A percentile compares a stretch with the other conserved stretches of the same genome.
Conservation (phyloP, 2,329 filamentous ascomycete genomes). For the Alternaria arborescens region DNA sequence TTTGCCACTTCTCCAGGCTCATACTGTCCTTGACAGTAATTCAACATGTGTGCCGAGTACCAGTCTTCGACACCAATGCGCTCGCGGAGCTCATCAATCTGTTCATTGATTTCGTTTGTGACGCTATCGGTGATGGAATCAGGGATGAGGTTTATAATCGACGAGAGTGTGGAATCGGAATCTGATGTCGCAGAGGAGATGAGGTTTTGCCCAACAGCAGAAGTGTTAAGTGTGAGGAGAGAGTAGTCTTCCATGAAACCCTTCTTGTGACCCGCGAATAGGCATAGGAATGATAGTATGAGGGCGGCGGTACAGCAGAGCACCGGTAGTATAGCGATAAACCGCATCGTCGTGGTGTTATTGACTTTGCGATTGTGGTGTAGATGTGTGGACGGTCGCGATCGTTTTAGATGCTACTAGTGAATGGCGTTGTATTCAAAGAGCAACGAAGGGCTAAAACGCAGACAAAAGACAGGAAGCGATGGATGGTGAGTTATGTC, state of each 20-base stretch:
- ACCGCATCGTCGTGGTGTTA: slow-evolving; percentile 51
- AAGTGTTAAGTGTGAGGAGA: slow-evolving; percentile 68
- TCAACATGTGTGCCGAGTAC: slow-evolving; percentile 68
- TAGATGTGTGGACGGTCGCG: background rate
- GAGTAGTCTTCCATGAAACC: slow-evolving; percentile 66
- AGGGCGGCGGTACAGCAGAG: slow-evolving; percentile 63
- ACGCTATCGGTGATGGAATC: slow-evolving; percentile 48
- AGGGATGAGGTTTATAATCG: slow-evolving; percentile 48
- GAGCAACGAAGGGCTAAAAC: slow-evolving; percentile 5
- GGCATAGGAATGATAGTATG: slow-evolving; percentile 66
- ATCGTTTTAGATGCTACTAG: background rate
- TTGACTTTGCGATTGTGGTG: slow-evolving; percentile 4
- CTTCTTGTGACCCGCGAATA: slow-evolving; percentile 67
- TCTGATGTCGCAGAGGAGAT: slow-evolving; percentile 32
- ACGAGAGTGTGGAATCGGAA: slow-evolving; percentile 35
- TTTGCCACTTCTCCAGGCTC: slow-evolving; percentile 54
- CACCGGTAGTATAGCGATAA: slow-evolving; percentile 60
- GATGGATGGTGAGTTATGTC: background rate
- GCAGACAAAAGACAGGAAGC: slow-evolving; percentile 10
- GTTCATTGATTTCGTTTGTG: slow-evolving; percentile 42
- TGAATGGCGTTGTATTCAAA: background rate
- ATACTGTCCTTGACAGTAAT: slow-evolving; percentile 65
- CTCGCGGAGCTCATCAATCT: slow-evolving; percentile 57
- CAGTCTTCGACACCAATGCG: slow-evolving; percentile 66
- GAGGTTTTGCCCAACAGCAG: slow-evolving; percentile 59